Conservation (phyloP, 2,329 filamentous ascomycete species). For the Ascochyta lentis region DNA sequence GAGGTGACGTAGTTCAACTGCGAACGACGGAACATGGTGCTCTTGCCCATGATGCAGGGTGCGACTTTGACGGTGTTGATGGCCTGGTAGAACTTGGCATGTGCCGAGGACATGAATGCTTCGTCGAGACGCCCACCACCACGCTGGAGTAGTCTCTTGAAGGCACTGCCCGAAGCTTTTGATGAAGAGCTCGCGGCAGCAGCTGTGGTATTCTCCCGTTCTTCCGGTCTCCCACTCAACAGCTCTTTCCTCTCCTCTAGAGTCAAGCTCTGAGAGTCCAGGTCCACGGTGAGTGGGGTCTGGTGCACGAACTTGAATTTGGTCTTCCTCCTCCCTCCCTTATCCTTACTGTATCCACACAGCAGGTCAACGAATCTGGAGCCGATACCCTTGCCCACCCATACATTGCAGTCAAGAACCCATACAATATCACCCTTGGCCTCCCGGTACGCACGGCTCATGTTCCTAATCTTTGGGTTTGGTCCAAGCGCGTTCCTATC, state of each 20-base stretch:
- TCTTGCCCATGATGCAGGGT: conserved; percentile 94
- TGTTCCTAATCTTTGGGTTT: conserved; percentile 98
- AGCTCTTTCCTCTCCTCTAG: conserved; percentile 41
- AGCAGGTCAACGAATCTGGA: conserved; percentile 90
- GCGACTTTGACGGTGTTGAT: conserved; percentile 93
- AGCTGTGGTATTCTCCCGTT: conserved; percentile 24
- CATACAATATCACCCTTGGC: conserved; percentile 86
- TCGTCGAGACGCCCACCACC: conserved; percentile 89
- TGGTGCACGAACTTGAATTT: conserved; percentile 92
- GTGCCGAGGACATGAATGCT: conserved; percentile 89
- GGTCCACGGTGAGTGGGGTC: conserved; percentile 86
- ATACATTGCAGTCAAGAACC: conserved; percentile 97
- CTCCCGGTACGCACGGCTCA: conserved; percentile 90
- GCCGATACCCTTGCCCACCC: conserved; percentile 79
- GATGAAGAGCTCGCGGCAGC: conserved; percentile 39
- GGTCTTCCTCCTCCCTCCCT: conserved; percentile 40
- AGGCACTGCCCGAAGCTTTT: conserved; percentile 29
- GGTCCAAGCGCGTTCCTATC: conserved; percentile 71
- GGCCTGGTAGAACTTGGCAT: conserved; percentile 96
- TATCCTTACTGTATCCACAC: conserved; percentile 66
- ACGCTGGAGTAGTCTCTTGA: conserved; percentile 39
- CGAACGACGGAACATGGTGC: conserved; percentile 95
- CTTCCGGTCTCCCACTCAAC: conserved; percentile 34
- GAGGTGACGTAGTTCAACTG: conserved; percentile 79
- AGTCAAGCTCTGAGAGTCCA: conserved; percentile 39